These are phyloP conservation scores for Microdochium paspali DNA, from an alignment of 2,329 filamentous ascomycete species.

Conservation along the genomic window DNA sequence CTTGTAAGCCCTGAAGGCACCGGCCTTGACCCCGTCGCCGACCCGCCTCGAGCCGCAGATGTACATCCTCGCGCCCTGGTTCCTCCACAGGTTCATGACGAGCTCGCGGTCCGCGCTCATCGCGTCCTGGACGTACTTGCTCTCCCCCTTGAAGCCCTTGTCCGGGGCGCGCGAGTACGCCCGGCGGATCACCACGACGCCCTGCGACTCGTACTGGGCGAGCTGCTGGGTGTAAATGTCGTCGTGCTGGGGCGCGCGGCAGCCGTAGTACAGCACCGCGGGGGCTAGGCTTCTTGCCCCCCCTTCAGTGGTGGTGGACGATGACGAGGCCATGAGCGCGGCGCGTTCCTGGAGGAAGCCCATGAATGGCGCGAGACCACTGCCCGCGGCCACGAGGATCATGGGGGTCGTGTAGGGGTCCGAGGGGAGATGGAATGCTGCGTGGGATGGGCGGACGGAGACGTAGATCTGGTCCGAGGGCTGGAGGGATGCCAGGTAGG, in stretches of 20 bases:
- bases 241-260: conserved; percentile 30
- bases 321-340: conserved; percentile 5
- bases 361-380: conserved; percentile 35
- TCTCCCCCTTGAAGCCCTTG: conserved; percentile 14
- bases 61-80: conserved; percentile 33
- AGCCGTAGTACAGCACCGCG: conserved; percentile 38
- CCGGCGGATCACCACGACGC: conserved; percentile 39
- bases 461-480: conserved; percentile 2
- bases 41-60: conserved; percentile 41
- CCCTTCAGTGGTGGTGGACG: too few relatives aligned
- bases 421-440: conserved; percentile 13
- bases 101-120: conserved; percentile 9
- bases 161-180: conserved; percentile 34
- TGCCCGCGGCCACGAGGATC: conserved; percentile 21
- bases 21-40: conserved; percentile 19
- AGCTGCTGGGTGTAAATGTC: conserved; percentile 30
- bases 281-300: conserved; percentile 23
- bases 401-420: conserved; percentile 15
- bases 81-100: conserved; percentile 8
- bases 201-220: conserved; percentile 34
- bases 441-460: conserved; percentile 4
- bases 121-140: conserved; percentile 11
- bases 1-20: too few relatives aligned
- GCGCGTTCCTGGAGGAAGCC: conserved; percentile 36
- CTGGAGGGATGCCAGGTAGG: conserved; percentile 32